Evolutionary conservation across 2,329 filamentous ascomycete species (phyloP), one percentile per base, ranked within the genome.

Genomic region (Alternaria alternata): DNA sequence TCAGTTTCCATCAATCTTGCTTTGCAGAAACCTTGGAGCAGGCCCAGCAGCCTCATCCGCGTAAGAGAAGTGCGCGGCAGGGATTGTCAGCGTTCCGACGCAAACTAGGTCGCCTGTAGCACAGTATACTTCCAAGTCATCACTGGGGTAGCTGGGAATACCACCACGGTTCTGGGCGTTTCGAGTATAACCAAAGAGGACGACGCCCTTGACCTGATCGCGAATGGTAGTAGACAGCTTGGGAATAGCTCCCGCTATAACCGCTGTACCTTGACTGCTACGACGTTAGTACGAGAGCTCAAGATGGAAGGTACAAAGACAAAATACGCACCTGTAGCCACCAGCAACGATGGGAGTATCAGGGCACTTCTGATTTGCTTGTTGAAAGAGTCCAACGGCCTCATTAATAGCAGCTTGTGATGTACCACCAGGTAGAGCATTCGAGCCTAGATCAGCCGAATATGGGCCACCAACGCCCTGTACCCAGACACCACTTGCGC

Each of bases 151-250:
- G 44, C 66, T 66, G 1, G 69, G 65, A 44, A 81, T 79, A 11
- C 65, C 61, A 12, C 79, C 77, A 28, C 59, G 54, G 51, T 79
- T 78, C 66, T 80, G 78, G 52, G 55, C 48, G 52, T 81, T 81
- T 61, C 74, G 71, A 6, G 79, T 81, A 67, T 81, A 78, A 12
- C 79, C 79, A 48, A 79, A 81, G 16, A 80, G 68, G 26, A 80
- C 78, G 3, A 77, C 69, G 14, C 78, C 79, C n/a, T 75, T 75
- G 56, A 81, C 68, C 28, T 71, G 69, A 28, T 68, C 52, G 53
- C 70, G 70, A 20, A 78, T 67, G 1, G 63, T 59, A 14, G 65
- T 30, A 14, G 64, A 63, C 7, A 78, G 68, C 9, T 68, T 65
- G 18, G 70, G 63, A 47, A 81, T 70, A 0, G 78, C 69, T 12